Percentiles rank a stretch among this genome's conserved stretches.
phyloP scores from a whole-genome alignment of 2,329 filamentous ascomycete species.

The Penicillium polonicum region DNA sequence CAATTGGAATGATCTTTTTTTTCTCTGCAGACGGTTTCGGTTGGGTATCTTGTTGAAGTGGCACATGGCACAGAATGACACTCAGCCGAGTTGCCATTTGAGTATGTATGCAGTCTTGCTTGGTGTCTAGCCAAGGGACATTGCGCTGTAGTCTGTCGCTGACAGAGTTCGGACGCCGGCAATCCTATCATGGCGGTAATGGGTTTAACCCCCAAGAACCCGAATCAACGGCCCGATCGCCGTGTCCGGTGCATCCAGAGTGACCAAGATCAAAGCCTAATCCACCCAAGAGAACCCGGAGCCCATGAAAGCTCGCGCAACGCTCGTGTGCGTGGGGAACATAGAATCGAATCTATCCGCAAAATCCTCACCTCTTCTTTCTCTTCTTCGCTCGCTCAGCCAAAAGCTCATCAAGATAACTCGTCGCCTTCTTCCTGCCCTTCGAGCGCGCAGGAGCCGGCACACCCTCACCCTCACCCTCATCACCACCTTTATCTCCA shows the following conservation, averaged over 20 bases:
- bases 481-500: slow-evolving; percentile 1
- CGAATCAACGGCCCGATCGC: not conserved
- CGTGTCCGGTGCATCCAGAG: not conserved
- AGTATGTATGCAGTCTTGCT: not conserved
- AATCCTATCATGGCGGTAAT: not conserved
- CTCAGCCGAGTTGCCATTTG: not conserved
- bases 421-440: slow-evolving; percentile 43
- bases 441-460: slow-evolving; percentile 20
- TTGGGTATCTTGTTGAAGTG: not conserved
- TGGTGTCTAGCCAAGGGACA: not conserved
- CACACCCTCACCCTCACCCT: slow-evolving; percentile 7
- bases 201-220: not conserved
- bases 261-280: not conserved
- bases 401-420: slow-evolving; percentile 56
- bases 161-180: not conserved
- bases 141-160: not conserved
- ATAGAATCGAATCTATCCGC: slow-evolving; percentile 1
- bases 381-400: slow-evolving; percentile 51
- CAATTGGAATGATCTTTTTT: slow-evolving; percentile 6
- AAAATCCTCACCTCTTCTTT: slow-evolving; percentile 39
- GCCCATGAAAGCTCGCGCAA: not conserved
- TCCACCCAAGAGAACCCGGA: not conserved
- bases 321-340: not conserved
- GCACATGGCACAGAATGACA: not conserved
- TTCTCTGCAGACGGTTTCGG: slow-evolving; percentile 7